Conservation (phyloP, 768 basidiomycete genomes). For the Rhodotorula paludigena region DNA sequence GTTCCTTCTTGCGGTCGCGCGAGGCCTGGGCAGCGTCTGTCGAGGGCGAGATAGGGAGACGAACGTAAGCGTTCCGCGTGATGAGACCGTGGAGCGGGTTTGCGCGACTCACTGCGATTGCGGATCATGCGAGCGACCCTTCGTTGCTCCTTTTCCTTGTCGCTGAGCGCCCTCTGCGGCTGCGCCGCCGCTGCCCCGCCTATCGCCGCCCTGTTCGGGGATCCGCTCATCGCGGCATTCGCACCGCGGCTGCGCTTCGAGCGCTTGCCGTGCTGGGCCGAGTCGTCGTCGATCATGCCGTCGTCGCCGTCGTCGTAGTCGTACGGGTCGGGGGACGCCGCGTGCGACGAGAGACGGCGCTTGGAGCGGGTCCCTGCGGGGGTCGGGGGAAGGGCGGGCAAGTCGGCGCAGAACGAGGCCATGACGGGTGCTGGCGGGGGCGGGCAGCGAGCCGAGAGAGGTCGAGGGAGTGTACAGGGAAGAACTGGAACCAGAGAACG, state of each 20-base stretch:
- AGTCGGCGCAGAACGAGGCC: neutral
- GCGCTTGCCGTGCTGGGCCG: neutral
- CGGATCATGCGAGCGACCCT: constrained; percentile 34
- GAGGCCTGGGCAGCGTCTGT: constrained; percentile 38
- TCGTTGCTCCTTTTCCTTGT: constrained; percentile 35
- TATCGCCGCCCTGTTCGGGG: neutral
- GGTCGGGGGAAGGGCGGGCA: neutral
- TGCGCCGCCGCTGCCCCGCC: neutral
- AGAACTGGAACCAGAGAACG: too few species aligned
- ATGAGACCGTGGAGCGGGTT: neutral
- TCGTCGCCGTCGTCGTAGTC: neutral
- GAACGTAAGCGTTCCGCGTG: neutral
- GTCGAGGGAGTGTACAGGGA: too few species aligned
- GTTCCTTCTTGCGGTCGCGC: constrained; percentile 38
- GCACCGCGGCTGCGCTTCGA: neutral
- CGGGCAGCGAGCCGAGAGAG: too few species aligned
- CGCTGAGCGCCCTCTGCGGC: constrained; percentile 3
- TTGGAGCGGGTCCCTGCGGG: neutral
- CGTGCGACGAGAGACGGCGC: constrained; percentile 3
- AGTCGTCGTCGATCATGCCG: neutral
- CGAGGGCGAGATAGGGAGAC: neutral
- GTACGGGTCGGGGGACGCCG: neutral
- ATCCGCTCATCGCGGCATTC: neutral
- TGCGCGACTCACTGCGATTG: constrained; percentile 29
- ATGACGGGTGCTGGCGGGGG: too few species aligned